Conservation (phyloP, 441 rosid species). For the Erysimum cheiri region DNA sequence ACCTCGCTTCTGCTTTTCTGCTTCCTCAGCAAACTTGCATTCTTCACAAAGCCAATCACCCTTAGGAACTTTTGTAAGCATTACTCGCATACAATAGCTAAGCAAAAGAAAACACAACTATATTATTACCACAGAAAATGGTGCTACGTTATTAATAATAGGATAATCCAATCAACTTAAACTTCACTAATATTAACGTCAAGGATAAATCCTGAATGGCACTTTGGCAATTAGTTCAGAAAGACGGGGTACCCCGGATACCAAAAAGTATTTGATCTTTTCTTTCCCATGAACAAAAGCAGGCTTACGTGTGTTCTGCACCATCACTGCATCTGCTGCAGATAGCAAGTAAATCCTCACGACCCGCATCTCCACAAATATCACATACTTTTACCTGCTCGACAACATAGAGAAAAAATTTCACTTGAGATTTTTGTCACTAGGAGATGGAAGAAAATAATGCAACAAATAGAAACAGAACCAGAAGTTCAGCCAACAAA, state of each 20-base stretch:
- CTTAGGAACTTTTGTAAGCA: slow-evolving; percentile 82
- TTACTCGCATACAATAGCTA: slow-evolving; percentile 97
- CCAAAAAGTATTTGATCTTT: slow-evolving; percentile 21
- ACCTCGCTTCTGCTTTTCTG: slow-evolving; percentile 70
- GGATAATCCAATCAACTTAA: slow-evolving; percentile 10
- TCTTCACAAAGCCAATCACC: slow-evolving; percentile 98
- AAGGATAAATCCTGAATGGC: slow-evolving; percentile 20
- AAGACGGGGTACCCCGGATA: slow-evolving; percentile 8
- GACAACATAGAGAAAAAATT: slow-evolving; percentile 40
- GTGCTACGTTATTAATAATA: slow-evolving; percentile 29
- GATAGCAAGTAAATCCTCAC: slow-evolving; percentile 93
- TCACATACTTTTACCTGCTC: slow-evolving; percentile 98
- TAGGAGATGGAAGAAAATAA: slow-evolving; percentile 9
- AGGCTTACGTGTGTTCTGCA: slow-evolving; percentile 96
- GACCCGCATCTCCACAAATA: slow-evolving; percentile 98
- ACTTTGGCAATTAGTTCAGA: slow-evolving; percentile 5
- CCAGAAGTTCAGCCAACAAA: slow-evolving; percentile 9
- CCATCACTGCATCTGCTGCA: slow-evolving; percentile 98
- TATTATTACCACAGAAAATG: slow-evolving; percentile 3
- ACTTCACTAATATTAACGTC: slow-evolving; percentile 23
- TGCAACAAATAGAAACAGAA: slow-evolving; percentile 10
- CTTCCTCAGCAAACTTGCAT: slow-evolving; percentile 77
- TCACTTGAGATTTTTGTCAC: slow-evolving; percentile 28
- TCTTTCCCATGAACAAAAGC: slow-evolving; percentile 15
- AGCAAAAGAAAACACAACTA: slow-evolving; percentile 39